Evolutionary conservation across 352 stramenopile genomes (phyloP), one percentile per base, ranked within the genome.

Genomic region (Porosira glacialis): DNA sequence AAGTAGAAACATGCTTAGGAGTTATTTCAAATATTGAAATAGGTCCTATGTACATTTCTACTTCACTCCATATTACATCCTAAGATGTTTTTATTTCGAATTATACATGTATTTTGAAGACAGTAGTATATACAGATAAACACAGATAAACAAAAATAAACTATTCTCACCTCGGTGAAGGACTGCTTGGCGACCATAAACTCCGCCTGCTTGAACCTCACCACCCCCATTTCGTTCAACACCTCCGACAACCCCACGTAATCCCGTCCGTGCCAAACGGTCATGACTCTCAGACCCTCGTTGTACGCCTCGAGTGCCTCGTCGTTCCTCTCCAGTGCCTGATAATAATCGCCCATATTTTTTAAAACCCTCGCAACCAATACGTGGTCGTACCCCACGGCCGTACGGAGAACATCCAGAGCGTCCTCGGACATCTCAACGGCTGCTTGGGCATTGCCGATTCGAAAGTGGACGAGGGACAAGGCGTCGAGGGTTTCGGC

Each of bases 401-500:
- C 27, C 35, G 24, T 48, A 36, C 71, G 74, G 0, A 75, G 22
- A 17, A 72, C 38, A 22, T 49, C 49, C 2, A 80, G 64, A 5
- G 70, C 59, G n/a, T 80, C 55, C 26, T 80, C 58, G 24, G 44
- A 43, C 24, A 74, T 36, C 28, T 80, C 63, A 31, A 78, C 65
- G 8, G 73, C 67, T 38, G 59, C 68, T 51, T 78, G 52, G 10
- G 56, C 59, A 48, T 78, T 52, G 17, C 59, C 73, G 41, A 52
- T 66, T 63, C 84, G 85, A 68, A 83, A 87, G 26, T 75, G 64
- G 22, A 88, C 75, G 26, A 85, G 24, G 49, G 74, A 70, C 19
- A 88, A 61, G 3, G 52, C 70, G 41, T 87, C 78, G 28, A 86
- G 47, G 13, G 70, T 88, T 38, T 83, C 80, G 24, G 77, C 75